These are phyloP conservation scores for Cordyceps fumosorosea DNA, from an alignment of 2,329 filamentous ascomycete genomes.

Conservation along the genomic window DNA sequence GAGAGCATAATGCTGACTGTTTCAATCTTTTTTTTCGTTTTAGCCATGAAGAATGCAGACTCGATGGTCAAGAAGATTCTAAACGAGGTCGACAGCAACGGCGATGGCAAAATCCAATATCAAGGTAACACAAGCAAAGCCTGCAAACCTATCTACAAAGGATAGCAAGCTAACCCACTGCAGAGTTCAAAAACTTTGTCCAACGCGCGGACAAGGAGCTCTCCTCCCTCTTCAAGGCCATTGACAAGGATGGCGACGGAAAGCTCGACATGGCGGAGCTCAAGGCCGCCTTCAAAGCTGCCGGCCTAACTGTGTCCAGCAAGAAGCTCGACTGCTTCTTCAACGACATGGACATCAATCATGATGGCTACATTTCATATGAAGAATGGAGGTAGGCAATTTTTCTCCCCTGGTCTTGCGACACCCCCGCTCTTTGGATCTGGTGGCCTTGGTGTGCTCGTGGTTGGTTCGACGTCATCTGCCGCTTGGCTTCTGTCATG, in stretches of 20 bases:
- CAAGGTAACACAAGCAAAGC: slow-evolving; percentile 52
- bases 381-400: slow-evolving; percentile 88
- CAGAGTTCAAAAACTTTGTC: slow-evolving; percentile 88
- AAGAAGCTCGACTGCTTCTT: slow-evolving; percentile 82
- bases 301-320: slow-evolving; percentile 71
- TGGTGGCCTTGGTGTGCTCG: background rate
- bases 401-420: slow-evolving; percentile 12
- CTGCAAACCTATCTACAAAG: background rate
- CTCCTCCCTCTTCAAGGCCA: slow-evolving; percentile 71
- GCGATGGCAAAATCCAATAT: slow-evolving; percentile 86
- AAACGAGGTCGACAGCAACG: slow-evolving; percentile 74
- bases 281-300: slow-evolving; percentile 65
- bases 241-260: slow-evolving; percentile 80
- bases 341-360: slow-evolving; percentile 78
- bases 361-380: slow-evolving; percentile 82
- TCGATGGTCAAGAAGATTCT: slow-evolving; percentile 75
- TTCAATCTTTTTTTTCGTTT: slow-evolving; percentile 10
- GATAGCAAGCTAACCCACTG: background rate
- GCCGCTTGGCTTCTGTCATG: slow-evolving; percentile 20
- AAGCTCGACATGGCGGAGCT: slow-evolving; percentile 84
- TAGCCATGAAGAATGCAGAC: slow-evolving; percentile 83
- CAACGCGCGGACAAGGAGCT: slow-evolving; percentile 81
- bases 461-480: slow-evolving; percentile 18
- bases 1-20: slow-evolving; percentile 16
- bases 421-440: background rate